Percentiles rank a stretch among this genome's conserved stretches.
phyloP scores from a whole-genome alignment of 768 basidiomycete species.

The Infundibulicybe gibba region DNA sequence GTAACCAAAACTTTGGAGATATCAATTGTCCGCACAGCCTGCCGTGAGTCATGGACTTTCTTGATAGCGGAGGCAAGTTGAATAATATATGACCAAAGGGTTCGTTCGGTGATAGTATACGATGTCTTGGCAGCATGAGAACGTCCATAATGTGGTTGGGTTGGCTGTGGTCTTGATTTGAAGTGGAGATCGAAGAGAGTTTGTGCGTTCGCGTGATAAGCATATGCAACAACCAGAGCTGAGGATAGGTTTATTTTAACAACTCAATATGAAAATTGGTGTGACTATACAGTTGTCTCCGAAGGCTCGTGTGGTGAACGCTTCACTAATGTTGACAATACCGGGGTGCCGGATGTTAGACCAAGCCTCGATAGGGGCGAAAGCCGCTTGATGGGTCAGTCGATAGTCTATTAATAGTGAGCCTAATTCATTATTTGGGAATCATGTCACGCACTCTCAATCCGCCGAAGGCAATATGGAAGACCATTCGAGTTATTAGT shows the following conservation, averaged over 20 bases:
- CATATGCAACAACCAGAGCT: constrained; percentile 92
- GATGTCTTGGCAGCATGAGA: constrained; percentile 16
- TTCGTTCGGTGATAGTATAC: constrained; percentile 63
- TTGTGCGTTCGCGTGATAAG: constrained; percentile 80
- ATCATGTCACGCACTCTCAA: constrained; percentile 67
- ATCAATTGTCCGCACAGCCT: constrained; percentile 82
- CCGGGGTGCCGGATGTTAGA: constrained; percentile 79
- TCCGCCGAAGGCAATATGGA: constrained; percentile 73
- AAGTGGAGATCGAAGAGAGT: constrained; percentile 82
- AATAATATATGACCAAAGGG: constrained; percentile 89
- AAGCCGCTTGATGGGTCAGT: constrained; percentile 76
- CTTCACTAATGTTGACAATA: constrained; percentile 81
- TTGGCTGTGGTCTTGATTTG: constrained; percentile 42
- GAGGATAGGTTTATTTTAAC: neutral
- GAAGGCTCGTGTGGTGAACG: constrained; percentile 93
- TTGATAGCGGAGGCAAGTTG: constrained; percentile 89
- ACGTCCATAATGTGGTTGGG: constrained; percentile 16
- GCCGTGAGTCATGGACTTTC: constrained; percentile 75
- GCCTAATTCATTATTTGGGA: constrained; percentile 1
- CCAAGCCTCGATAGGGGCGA: constrained; percentile 84
- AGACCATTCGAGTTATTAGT: constrained; percentile 72
- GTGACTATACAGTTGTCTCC: constrained; percentile 77
- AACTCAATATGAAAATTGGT: neutral
- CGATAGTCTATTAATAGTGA: constrained; percentile 63
- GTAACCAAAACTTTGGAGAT: constrained; percentile 85